phyloP scores from a whole-genome alignment of 1,284 basidiomycete species.

The Trichosporon asahii region DNA sequence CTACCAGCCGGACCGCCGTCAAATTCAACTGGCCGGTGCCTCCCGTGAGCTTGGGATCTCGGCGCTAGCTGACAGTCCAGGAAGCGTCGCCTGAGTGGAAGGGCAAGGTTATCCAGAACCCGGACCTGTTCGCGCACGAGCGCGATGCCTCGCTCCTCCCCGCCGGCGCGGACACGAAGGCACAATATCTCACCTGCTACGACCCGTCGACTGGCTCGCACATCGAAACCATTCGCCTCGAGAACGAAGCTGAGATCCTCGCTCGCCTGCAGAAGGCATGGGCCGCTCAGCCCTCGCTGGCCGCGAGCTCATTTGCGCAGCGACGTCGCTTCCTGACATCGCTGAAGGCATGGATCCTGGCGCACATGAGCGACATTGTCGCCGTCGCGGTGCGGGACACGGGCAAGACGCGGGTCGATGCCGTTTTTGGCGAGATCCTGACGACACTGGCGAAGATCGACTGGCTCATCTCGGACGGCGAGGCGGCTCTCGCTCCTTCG shows the following conservation, averaged over 20 bases:
- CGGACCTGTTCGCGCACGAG: constrained; percentile 34
- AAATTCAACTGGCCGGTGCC: constrained; percentile 61
- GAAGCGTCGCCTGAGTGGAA: constrained; percentile 33
- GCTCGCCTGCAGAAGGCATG: constrained; percentile 55
- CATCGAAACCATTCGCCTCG: constrained; percentile 56
- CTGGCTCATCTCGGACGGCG: constrained; percentile 70
- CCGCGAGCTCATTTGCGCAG: constrained; percentile 67
- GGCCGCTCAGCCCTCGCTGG: constrained; percentile 69
- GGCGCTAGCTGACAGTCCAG: constrained; percentile 16
- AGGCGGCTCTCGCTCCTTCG: constrained; percentile 67
- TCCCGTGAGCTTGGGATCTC: constrained; percentile 54
- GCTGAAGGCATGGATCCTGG: constrained; percentile 82
- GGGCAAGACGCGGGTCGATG: constrained; percentile 90
- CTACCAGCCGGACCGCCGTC: constrained; percentile 56
- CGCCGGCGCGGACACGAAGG: constrained; percentile 45
- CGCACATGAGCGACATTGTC: constrained; percentile 70
- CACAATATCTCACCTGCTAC: constrained; percentile 79
- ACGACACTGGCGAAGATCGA: constrained; percentile 85
- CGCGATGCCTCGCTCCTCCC: constrained; percentile 33
- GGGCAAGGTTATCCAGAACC: constrained; percentile 30
- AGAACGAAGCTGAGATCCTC: constrained; percentile 70
- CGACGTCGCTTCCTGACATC: constrained; percentile 76
- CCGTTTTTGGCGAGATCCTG: constrained; percentile 81
- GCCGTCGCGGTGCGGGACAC: constrained; percentile 90
- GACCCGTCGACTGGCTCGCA: constrained; percentile 79